Base-by-base conservation (phyloP, 2,329 filamentous ascomycete genomes). In the Ophiosphaerella korrae region DNA sequence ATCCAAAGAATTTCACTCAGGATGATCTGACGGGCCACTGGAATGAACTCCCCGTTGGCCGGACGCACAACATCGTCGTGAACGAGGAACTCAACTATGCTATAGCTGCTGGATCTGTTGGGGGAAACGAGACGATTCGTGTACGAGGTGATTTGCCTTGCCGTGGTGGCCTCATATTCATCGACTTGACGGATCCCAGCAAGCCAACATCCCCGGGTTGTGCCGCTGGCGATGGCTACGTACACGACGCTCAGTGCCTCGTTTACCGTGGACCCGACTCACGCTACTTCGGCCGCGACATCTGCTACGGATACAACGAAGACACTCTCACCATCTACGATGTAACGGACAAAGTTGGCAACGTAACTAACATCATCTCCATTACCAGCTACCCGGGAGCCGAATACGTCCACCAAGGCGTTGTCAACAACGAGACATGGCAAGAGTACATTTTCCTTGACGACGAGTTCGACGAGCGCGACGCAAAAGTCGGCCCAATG, bases 211-310 rank as follows among this genome's bases (percentile, higher is more conserved):
- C 74, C 7, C 78, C 80, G 7, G 82, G 82, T 21, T 84, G 82
- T 58, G 78, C 78, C 5, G 70, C 75, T 18, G 65, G 75, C 13
- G 82, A 84, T 62, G 82, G 81, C 52, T 84, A 84, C 63, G 81
- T 84, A 12, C 82, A 85, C 64, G 82, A 84, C 57, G 82, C 82
- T 1, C 81, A 85, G 69, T 84, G 82, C 63, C 70, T 84, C 18
- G 75, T 80, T 29, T 82, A 82, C 70, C 74, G 73, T 3, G 81
- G 81, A 0, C 80, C 81, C 1, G 76, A 82, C 52, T 66, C 64
- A 29, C 60, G 71, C 26, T 83, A 80, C 67, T 63, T 68, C 7
- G 78, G 75, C 23, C 72, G 73, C 3, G 78, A 83, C 33, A 81
- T 83, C 55, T 83, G 81, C 75, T 81, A 80, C 63, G 78, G 75